Conservation (phyloP, 208 protist genomes). For the Acanthamoeba rhysodes region DNA sequence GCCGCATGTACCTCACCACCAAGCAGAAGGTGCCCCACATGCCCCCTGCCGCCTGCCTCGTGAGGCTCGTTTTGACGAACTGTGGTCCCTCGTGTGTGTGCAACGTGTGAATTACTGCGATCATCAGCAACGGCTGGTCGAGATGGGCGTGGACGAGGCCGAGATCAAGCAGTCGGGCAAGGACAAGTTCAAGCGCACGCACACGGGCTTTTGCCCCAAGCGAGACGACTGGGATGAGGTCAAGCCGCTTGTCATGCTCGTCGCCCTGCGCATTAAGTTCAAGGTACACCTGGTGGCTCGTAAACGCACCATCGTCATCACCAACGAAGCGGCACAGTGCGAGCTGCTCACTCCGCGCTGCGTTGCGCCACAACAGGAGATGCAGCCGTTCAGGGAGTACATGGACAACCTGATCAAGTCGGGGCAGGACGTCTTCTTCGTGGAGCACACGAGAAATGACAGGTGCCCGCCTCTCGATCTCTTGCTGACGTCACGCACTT, state of each 20-base stretch:
- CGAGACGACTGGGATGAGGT: conserved; percentile 7
- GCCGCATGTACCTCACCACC: background rate
- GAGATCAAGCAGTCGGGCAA: background rate
- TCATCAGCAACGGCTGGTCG: background rate
- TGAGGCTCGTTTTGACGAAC: background rate
- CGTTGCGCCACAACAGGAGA: background rate
- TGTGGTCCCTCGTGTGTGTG: background rate
- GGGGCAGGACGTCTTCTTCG: conserved; percentile 29
- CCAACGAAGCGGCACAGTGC: no score
- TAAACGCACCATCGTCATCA: background rate
- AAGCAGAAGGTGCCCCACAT: background rate
- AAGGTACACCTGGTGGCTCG: background rate
- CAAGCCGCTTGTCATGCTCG: background rate
- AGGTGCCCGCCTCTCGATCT: background rate
- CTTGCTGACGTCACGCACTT: background rate
- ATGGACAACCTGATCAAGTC: conserved; percentile 36
- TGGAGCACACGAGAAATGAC: conserved; percentile 23
- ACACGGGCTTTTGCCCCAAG: background rate
- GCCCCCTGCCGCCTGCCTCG: background rate
- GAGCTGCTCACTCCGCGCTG: background rate
- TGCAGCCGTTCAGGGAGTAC: conserved; percentile 12
- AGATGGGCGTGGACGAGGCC: background rate
- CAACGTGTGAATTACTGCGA: no score
- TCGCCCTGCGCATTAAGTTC: conserved; percentile 5
- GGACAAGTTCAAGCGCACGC: conserved; percentile 7